A percentile compares a stretch with the other conserved stretches of the same genome.
Evolutionary conservation across 2,329 filamentous ascomycete genomes (phyloP).

Genomic region (Cryphonectria radicalis): DNA sequence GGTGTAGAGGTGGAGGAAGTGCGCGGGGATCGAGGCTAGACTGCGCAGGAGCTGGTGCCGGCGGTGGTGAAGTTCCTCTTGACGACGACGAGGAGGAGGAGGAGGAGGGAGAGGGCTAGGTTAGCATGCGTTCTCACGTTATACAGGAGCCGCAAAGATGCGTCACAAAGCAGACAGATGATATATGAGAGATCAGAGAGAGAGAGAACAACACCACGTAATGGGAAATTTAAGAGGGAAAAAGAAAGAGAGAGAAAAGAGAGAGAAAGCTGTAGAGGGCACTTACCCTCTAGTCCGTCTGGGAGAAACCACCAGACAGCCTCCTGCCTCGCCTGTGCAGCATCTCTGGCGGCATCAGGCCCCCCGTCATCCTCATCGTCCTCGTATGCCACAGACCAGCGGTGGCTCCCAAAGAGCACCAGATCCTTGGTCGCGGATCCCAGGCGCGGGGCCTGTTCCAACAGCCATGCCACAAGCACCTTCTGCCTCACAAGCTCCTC

Average conservation of each 20-base stretch:
- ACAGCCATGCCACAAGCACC: slow-evolving; percentile 66
- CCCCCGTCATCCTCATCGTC: slow-evolving; percentile 34
- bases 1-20: slow-evolving; percentile 70
- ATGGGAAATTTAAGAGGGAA: background rate
- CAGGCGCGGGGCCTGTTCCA: slow-evolving; percentile 65
- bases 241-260: background rate
- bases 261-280: slow-evolving; percentile 19
- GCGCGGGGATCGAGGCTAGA: slow-evolving; percentile 68
- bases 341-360: slow-evolving; percentile 7
- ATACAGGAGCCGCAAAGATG: slow-evolving; percentile 26
- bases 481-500: slow-evolving; percentile 74
- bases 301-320: slow-evolving; percentile 76
- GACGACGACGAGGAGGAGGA: background rate
- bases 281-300: slow-evolving; percentile 66
- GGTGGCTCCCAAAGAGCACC: slow-evolving; percentile 66
- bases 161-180: background rate
- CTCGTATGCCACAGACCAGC: slow-evolving; percentile 53
- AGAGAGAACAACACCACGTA: background rate
- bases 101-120: background rate
- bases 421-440: slow-evolving; percentile 66
- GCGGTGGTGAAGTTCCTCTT: slow-evolving; percentile 57
- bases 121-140: slow-evolving; percentile 54
- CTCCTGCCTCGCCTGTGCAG: slow-evolving; percentile 8
- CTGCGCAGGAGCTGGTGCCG: slow-evolving; percentile 70
- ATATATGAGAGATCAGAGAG: background rate